phyloP scores from a whole-genome alignment of 2,329 filamentous ascomycete species.

The Cladosporium halotolerans region DNA sequence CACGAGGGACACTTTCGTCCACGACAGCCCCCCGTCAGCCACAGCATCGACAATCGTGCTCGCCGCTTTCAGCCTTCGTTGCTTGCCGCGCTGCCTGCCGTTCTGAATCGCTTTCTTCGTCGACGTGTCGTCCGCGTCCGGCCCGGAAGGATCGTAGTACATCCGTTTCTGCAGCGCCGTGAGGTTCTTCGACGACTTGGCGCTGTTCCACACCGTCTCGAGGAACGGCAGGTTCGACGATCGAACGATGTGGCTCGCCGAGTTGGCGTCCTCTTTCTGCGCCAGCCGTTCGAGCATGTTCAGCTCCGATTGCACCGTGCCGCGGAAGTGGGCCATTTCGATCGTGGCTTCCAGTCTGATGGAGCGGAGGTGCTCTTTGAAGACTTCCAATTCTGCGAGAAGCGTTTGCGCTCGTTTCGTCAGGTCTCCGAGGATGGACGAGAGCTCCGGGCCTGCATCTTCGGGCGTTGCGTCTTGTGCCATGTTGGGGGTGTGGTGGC shows the following conservation, averaged over 20 bases:
- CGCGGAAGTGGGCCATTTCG: conserved; percentile 30
- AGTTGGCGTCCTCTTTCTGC: conserved; percentile 20
- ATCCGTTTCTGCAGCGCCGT: conserved; percentile 53
- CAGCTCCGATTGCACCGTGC: conserved; percentile 31
- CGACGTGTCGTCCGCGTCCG: not conserved
- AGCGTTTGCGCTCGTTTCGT: conserved; percentile 34
- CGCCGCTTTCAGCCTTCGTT: conserved; percentile 20
- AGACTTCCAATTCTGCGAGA: conserved; percentile 37
- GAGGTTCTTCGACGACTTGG: conserved; percentile 52
- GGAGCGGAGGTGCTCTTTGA: conserved; percentile 29
- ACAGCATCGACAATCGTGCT: conserved; percentile 55
- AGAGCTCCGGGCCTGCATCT: conserved; percentile 3
- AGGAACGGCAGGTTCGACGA: conserved; percentile 63
- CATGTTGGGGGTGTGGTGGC: not conserved
- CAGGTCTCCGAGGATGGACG: conserved; percentile 23
- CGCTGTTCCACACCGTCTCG: conserved; percentile 56
- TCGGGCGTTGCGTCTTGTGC: not conserved
- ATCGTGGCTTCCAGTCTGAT: conserved; percentile 32
- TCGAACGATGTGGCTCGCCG: conserved; percentile 48
- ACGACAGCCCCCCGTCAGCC: conserved; percentile 55
- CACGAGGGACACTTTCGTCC: conserved; percentile 63
- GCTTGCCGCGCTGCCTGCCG: conserved; percentile 25
- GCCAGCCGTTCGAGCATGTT: conserved; percentile 26
- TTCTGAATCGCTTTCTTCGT: conserved; percentile 11
- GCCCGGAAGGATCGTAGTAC: conserved; percentile 33